Conservation (phyloP, 495 filamentous ascomycete genomes). For the Ramalina intermedia region DNA sequence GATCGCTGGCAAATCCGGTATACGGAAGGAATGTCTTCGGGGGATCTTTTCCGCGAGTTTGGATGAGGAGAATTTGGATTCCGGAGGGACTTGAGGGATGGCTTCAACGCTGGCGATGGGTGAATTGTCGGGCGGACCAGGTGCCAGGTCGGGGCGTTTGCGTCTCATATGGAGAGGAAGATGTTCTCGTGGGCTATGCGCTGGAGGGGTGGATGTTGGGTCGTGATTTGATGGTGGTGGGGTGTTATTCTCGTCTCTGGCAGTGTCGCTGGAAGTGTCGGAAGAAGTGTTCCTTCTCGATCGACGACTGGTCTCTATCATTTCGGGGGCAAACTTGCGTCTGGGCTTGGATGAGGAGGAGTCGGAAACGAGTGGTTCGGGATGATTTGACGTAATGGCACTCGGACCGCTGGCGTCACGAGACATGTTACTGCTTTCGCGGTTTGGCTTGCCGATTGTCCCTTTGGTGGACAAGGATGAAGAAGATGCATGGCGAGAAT, state of each 20-base stretch:
- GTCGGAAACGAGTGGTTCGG: constrained; percentile 8
- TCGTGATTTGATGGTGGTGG: neutral
- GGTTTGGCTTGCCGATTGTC: neutral
- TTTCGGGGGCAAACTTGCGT: constrained; percentile 37
- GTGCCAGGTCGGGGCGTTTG: constrained; percentile 2
- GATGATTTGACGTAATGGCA: neutral
- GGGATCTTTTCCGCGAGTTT: constrained; percentile 27
- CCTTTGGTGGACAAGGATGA: too few relatives aligned
- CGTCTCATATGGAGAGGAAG: constrained; percentile 8
- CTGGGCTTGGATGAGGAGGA: constrained; percentile 13
- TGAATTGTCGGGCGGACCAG: constrained; percentile 17
- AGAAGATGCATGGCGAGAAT: too few relatives aligned
- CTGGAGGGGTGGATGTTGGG: neutral
- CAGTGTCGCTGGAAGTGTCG: constrained; percentile 10
- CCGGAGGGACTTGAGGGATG: constrained; percentile 12
- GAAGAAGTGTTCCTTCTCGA: constrained; percentile 28
- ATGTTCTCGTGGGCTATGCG: constrained; percentile 10
- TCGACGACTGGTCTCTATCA: constrained; percentile 41
- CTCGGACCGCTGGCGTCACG: neutral
- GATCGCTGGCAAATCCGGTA: constrained; percentile 37
- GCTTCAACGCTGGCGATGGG: constrained; percentile 13
- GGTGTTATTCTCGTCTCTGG: constrained; percentile 25
- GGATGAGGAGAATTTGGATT: constrained; percentile 35
- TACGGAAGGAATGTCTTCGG: constrained; percentile 39
- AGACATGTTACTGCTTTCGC: constrained; percentile 11